These are phyloP conservation scores for Vitis riparia DNA, from an alignment of 164 flowering plant species.

Conservation along the genomic window DNA sequence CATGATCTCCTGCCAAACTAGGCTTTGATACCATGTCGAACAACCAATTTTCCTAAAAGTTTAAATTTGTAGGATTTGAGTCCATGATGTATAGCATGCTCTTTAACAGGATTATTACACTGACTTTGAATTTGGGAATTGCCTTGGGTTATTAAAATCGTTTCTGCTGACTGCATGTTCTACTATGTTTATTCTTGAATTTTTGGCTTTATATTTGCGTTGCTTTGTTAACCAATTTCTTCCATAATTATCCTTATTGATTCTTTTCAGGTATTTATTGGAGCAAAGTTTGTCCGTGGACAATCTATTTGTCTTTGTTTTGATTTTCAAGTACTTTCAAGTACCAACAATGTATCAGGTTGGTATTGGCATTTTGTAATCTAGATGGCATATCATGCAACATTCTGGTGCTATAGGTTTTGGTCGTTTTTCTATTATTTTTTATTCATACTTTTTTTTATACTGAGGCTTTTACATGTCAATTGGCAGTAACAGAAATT, in stretches of 20 bases:
- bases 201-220: neutral
- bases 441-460: neutral
- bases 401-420: neutral
- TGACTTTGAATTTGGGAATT: too few species aligned
- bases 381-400: neutral
- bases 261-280: slow-evolving; percentile 72
- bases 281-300: slow-evolving; percentile 98
- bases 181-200: neutral
- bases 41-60: too few species aligned
- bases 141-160: too few species aligned
- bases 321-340: slow-evolving; percentile 92
- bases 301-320: slow-evolving; percentile 89
- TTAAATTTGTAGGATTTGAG: too few species aligned
- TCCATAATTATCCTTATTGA: slow-evolving; percentile 1
- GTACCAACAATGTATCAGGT: slow-evolving; percentile 89
- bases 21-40: too few species aligned
- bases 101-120: too few species aligned
- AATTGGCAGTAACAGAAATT: slow-evolving; percentile 10
- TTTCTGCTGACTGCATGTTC: too few species aligned
- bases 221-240: neutral
- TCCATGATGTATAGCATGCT: too few species aligned
- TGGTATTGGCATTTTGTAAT: too few species aligned
- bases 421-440: neutral
- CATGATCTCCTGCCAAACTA: too few species aligned
- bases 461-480: neutral